A percentile compares a stretch with the other conserved stretches of the same genome.
phyloP scores from a whole-genome alignment of 805 yeast species.

The Kluyveromyces siamensis region DNA sequence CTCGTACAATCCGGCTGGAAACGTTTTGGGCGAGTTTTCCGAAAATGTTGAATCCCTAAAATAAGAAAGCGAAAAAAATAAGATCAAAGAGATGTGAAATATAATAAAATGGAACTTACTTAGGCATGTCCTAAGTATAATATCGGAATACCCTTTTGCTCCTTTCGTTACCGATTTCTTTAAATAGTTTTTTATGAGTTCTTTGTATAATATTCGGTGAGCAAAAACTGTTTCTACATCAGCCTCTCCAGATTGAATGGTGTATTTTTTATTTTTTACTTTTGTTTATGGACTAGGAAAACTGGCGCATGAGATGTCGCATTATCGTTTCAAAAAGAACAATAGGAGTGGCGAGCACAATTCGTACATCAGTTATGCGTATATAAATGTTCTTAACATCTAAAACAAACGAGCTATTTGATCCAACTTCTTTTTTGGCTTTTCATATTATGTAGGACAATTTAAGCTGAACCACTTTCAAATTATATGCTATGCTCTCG shows the following conservation, averaged over 20 bases:
- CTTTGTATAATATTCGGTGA: background rate
- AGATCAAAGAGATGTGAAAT: background rate
- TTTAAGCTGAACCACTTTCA: too few species aligned
- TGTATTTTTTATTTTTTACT: too few species aligned
- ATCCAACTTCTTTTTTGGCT: too few species aligned
- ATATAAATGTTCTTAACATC: too few species aligned
- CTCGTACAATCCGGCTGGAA: conserved; percentile 70
- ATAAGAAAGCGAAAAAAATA: background rate
- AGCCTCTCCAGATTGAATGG: background rate
- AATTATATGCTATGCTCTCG: too few species aligned
- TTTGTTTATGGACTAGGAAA: conserved; percentile 10
- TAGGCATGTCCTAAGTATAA: background rate
- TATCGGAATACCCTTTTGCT: too few species aligned
- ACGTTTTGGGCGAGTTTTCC: conserved; percentile 45
- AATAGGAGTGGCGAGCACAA: conserved; percentile 13
- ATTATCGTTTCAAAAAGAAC: conserved; percentile 10
- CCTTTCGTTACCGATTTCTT: background rate
- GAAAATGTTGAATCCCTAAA: conserved; percentile 21
- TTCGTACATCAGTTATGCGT: background rate
- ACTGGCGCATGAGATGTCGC: conserved; percentile 12
- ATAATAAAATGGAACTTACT: background rate
- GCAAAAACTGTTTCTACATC: background rate
- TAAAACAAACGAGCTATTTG: too few species aligned
- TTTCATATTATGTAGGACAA: too few species aligned
- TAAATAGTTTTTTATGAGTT: background rate